phyloP scores from a whole-genome alignment of 352 stramenopile genomes.

The Blastocystis sp. region DNA sequence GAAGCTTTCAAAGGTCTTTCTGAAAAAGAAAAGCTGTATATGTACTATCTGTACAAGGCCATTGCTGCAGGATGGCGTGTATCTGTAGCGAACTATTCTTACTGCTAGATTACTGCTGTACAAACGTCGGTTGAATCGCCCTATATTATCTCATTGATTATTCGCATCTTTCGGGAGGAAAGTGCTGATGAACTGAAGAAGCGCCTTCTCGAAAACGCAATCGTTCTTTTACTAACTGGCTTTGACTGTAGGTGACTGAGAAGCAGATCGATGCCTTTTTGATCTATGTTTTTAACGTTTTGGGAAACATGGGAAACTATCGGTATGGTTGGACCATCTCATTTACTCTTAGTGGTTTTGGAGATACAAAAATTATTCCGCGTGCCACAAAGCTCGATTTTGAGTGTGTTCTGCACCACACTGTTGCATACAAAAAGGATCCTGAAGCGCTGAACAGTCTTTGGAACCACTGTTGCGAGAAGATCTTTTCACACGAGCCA shows the following conservation, averaged over 20 bases:
- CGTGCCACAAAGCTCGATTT: background rate
- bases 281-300: conserved; percentile 59
- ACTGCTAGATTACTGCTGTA: conserved; percentile 59
- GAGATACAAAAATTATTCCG: conserved; percentile 62
- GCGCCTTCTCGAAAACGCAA: background rate
- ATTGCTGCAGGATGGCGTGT: conserved; percentile 49
- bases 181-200: conserved; percentile 10
- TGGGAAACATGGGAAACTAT: conserved; percentile 64
- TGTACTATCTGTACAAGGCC: conserved; percentile 55
- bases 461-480: background rate
- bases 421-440: background rate
- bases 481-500: conserved; percentile 56
- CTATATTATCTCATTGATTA: conserved; percentile 60
- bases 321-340: background rate
- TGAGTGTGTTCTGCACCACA: background rate
- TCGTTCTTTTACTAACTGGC: background rate
- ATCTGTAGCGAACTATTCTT: background rate
- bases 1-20: conserved; percentile 31
- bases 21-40: conserved; percentile 60
- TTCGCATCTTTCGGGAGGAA: conserved; percentile 52
- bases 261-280: conserved; percentile 51
- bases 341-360: conserved; percentile 27
- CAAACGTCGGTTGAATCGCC: conserved; percentile 58
- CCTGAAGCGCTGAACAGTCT: background rate
- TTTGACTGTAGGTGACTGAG: conserved; percentile 12